Base-by-base conservation (phyloP, 2,329 filamentous ascomycete genomes). In the Aphanocladium album region DNA sequence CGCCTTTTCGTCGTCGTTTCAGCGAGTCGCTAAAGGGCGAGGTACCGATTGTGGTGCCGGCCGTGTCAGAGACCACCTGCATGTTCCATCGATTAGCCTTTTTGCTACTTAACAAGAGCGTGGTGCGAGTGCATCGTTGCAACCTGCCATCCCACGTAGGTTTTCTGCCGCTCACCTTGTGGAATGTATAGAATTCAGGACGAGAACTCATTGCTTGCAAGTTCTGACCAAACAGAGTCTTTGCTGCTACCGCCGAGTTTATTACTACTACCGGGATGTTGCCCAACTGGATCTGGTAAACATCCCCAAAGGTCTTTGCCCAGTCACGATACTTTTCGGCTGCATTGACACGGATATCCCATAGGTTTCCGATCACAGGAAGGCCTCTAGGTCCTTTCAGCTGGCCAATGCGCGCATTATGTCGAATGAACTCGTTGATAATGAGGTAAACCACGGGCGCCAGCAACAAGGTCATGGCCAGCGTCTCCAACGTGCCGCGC, bases 11-110 rank as follows among this genome's bases (percentile, higher is more conserved):
- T 37, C 85, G 77, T 5, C 84, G 77, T 69, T 88, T 89, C 30
- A 88, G 72, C 0, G 82, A 85, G 3, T 89, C 85, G 58, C 81
- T 85, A 68, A 86, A 89, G 0, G 86, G 86, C 1, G 83, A 86
- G 0, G 86, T 89, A 0, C 86, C 86, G 60, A 89, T 88, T 0
- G 86, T 89, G 0, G 85, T 88, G 6, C 86, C 85, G 1, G 85
- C 82, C 0, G 86, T 88, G 47, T 86, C 84, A 2, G 83, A 86
- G 2, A 88, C 76, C 2, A 87, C 81, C 82, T 85, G 51, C 7
- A 21, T 14, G n/a, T 21, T 49, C 19, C 4, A 33, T 12, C 23
- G 2, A 12, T 46, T 47, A 47, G 17, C 21, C 2, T 5, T 30
- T 30, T 5, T 30, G 30, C 30, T 30, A 30, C 5, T 9, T 30